phyloP scores from a whole-genome alignment of 2,329 filamentous ascomycete species.

The Colletotrichum sp. region DNA sequence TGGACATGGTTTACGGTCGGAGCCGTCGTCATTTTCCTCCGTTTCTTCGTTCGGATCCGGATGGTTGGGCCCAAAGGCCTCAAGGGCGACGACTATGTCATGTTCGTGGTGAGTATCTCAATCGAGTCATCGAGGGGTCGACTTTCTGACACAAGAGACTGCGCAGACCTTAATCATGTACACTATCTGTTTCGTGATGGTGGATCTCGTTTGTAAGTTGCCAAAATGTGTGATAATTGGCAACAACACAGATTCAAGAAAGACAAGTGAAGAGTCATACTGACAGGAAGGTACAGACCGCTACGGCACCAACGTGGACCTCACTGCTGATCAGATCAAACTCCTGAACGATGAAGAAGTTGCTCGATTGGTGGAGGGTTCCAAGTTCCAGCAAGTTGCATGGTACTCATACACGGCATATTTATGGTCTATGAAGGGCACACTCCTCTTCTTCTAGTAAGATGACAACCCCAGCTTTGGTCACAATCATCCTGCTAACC shows the following conservation, averaged over 20 bases:
- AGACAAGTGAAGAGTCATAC: not conserved
- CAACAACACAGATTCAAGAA: not conserved
- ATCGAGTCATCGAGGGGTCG: not conserved
- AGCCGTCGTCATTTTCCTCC: constrained; percentile 31
- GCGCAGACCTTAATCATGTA: constrained; percentile 31
- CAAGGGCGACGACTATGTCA: constrained; percentile 42
- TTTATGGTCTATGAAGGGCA: constrained; percentile 38
- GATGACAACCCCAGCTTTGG: too few species aligned
- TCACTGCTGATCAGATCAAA: not conserved
- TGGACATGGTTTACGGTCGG: constrained; percentile 37
- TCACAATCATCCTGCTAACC: not conserved
- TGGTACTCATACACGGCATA: constrained; percentile 44
- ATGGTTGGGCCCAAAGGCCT: constrained; percentile 40
- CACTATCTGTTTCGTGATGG: constrained; percentile 37
- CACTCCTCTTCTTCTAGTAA: constrained; percentile 30
- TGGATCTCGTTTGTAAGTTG: constrained; percentile 35
- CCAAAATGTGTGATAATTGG: not conserved
- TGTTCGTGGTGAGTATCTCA: constrained; percentile 28
- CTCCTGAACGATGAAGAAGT: constrained; percentile 31
- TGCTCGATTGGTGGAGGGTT: constrained; percentile 32
- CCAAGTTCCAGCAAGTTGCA: constrained; percentile 39
- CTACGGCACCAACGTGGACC: constrained; percentile 8
- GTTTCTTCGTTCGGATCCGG: constrained; percentile 38
- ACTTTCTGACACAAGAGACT: not conserved
- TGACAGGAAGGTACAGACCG: constrained; percentile 4